Evolutionary conservation across 179 eudicot species (phyloP), one percentile per base, ranked within the genome.

Genomic region (Spergularia azorica): DNA sequence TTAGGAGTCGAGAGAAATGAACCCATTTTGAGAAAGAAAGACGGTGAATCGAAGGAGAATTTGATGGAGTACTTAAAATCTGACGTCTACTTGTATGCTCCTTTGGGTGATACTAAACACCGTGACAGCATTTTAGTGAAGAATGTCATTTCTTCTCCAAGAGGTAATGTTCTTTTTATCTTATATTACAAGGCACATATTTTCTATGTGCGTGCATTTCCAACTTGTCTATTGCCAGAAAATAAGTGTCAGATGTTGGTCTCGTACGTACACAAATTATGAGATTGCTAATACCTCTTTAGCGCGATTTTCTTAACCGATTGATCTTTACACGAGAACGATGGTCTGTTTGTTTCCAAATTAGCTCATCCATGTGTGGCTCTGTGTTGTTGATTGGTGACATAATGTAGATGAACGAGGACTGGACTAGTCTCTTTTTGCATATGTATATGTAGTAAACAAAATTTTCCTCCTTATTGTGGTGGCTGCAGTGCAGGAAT

Each of bases 21-120:
- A 50, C 68, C 64, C 18, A 38, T 70, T 5, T 63, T 73, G 73
- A 18, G 46, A 38, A 63, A 26, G 3, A 54, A 68, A 4, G 57
- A 64, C 12, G 50, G 67, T 0, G 13, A 50, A 14, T 50, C 38
- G 56, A 63, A 59, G 54, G 69, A 74, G 68, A 82, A 58, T 21
- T 39, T 78, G 62, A 46, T 57, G 63, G 70, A 69, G 0, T 78
- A 82, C 75, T 73, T 82, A 5, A 82, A 70, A 70, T 78, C 79
- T 63, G 81, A 82, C 64, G 60, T 50, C 0, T 82, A 82, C 67
- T n/a, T 82, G 63, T 82, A 82, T 71, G 79, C 81, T 38, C 84
- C 81, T 12, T 13, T 81, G 50, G 81, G 14, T 8, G 55, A 54
- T 2, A 60, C 70, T 41, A 48, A 9, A 56, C 41, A 26, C 64